Percentiles rank a stretch among this genome's conserved stretches.
phyloP scores from a whole-genome alignment of 768 basidiomycete species.

The Exsudoporus frostii region DNA sequence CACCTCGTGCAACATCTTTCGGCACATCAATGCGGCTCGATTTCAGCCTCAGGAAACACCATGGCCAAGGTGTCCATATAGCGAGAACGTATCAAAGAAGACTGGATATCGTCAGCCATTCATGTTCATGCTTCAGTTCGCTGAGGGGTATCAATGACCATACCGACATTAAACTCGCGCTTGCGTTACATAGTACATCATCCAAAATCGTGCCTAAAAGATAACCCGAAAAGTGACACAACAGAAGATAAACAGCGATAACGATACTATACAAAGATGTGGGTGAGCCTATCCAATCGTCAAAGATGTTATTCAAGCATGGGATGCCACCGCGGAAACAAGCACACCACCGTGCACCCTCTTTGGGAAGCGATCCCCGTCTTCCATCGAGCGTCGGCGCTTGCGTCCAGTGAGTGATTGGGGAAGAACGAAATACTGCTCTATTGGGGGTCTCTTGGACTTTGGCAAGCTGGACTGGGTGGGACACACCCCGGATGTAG shows the following conservation, averaged over 20 bases:
- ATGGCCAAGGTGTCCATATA: background rate
- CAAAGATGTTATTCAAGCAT: conserved; percentile 12
- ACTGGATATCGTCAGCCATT: background rate
- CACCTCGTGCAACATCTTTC: conserved; percentile 17
- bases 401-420: conserved; percentile 20
- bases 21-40: conserved; percentile 16
- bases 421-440: conserved; percentile 36
- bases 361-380: conserved; percentile 23
- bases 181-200: background rate
- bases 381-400: conserved; percentile 27
- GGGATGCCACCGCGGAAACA: conserved; percentile 13
- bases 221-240: background rate
- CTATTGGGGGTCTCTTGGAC: conserved; percentile 34
- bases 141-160: background rate
- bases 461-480: conserved; percentile 17
- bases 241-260: conserved; percentile 19
- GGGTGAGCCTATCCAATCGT: conserved; percentile 1
- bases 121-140: conserved; percentile 11
- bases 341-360: conserved; percentile 16
- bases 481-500: conserved; percentile 34
- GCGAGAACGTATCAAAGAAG: background rate
- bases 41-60: conserved; percentile 27
- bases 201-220: background rate
- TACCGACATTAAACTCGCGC: conserved; percentile 1
- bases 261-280: conserved; percentile 27